phyloP scores from a whole-genome alignment of 2,329 filamentous ascomycete genomes.

The Sporothrix curviconia region DNA sequence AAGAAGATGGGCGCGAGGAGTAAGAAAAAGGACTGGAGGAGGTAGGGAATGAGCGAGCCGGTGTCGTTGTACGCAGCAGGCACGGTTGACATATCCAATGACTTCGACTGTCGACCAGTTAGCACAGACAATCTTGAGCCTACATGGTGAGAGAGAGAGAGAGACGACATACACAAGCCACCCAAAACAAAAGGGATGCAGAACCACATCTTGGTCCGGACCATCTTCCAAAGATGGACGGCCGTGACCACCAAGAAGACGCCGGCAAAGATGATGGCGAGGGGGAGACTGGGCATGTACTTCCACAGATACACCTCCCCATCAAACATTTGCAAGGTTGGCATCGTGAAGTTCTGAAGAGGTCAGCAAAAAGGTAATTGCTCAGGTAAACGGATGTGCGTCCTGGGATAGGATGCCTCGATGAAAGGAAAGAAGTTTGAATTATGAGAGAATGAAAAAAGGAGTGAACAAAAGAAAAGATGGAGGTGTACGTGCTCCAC shows the following conservation, averaged over 20 bases:
- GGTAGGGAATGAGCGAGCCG: slow-evolving; percentile 31
- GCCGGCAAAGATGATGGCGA: slow-evolving; percentile 3
- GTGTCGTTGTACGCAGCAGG: slow-evolving; percentile 30
- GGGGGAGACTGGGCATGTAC: slow-evolving; percentile 11
- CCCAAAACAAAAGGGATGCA: slow-evolving; percentile 10
- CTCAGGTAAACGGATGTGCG: not conserved
- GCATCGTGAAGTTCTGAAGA: no score
- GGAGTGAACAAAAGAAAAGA: not conserved
- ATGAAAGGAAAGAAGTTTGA: not conserved
- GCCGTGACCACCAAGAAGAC: slow-evolving; percentile 4
- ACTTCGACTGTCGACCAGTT: slow-evolving; percentile 6
- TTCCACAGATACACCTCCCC: slow-evolving; percentile 5
- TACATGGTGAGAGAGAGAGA: no score
- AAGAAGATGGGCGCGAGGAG: slow-evolving; percentile 40
- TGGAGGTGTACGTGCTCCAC: no score
- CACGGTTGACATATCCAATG: slow-evolving; percentile 7
- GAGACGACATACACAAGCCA: slow-evolving; percentile 7
- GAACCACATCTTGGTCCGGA: slow-evolving; percentile 6
- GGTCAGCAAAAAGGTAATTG: not conserved
- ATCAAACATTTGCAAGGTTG: not conserved
- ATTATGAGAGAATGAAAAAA: not conserved
- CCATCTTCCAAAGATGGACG: not conserved
- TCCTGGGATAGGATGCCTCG: not conserved
- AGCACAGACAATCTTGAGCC: no score
- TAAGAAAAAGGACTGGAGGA: slow-evolving; percentile 34